Evolutionary conservation across 192 early-diverging fungal genomes (phyloP).

Genomic region (Phycomyces nitens): DNA sequence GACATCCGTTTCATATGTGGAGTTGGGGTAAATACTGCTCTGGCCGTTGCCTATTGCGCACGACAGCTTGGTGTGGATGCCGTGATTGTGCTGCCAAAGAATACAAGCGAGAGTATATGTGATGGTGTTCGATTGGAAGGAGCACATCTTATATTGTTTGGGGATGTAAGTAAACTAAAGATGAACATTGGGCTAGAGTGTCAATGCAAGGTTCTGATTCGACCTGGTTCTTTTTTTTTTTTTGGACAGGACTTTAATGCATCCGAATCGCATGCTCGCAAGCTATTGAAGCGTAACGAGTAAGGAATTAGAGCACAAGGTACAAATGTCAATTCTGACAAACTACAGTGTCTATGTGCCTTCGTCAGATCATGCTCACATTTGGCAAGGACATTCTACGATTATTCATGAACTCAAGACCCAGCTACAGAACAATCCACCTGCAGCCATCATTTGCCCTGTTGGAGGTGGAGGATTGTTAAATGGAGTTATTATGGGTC

Average conservation of each 20-base stretch:
- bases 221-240: too few relatives aligned
- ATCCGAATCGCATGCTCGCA: slow-evolving; percentile 40
- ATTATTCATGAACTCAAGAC: slow-evolving; percentile 61
- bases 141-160: slow-evolving; percentile 45
- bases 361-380: slow-evolving; percentile 53
- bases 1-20: slow-evolving; percentile 52
- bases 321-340: not conserved
- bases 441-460: slow-evolving; percentile 59
- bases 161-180: slow-evolving; percentile 38
- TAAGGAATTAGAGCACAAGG: too few relatives aligned
- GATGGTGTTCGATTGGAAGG: slow-evolving; percentile 61
- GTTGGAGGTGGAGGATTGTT: slow-evolving; percentile 73
- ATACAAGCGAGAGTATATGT: slow-evolving; percentile 42
- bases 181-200: too few relatives aligned
- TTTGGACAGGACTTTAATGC: slow-evolving; percentile 37
- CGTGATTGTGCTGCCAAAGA: slow-evolving; percentile 55
- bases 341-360: slow-evolving; percentile 45
- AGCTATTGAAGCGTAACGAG: slow-evolving; percentile 43
- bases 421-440: slow-evolving; percentile 53
- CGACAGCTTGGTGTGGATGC: slow-evolving; percentile 55
- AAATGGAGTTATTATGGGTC: slow-evolving; percentile 63
- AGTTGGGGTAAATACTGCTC: slow-evolving; percentile 61
- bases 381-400: slow-evolving; percentile 59
- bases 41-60: slow-evolving; percentile 65
- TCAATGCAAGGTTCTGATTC: too few relatives aligned